Percentiles rank a stretch among this genome's conserved stretches.
phyloP scores from a whole-genome alignment of 345 rosid genomes.

The Populus deltoides region DNA sequence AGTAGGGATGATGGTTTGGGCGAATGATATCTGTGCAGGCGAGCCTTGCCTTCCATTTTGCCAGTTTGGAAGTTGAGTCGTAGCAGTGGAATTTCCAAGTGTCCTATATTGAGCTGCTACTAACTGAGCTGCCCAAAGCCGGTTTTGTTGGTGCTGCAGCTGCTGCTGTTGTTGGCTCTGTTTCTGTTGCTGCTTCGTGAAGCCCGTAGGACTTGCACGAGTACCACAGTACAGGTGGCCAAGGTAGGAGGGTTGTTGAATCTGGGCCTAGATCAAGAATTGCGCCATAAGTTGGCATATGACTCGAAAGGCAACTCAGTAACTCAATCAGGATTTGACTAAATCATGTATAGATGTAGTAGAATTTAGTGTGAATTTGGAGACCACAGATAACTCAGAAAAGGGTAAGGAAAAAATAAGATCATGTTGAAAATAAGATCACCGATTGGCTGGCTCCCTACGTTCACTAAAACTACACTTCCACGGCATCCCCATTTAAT shows the following conservation, averaged over 20 bases:
- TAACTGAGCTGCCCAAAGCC: constrained; percentile 49
- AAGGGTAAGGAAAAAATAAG: neutral
- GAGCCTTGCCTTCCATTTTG: constrained; percentile 41
- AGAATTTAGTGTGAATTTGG: neutral
- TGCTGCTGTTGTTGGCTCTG: constrained; percentile 18
- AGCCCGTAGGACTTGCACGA: constrained; percentile 18
- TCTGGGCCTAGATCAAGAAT: constrained; percentile 38
- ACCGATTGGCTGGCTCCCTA: neutral
- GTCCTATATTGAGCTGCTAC: constrained; percentile 46
- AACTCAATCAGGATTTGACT: neutral
- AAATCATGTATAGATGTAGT: neutral
- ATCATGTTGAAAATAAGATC: neutral
- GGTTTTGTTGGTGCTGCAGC: constrained; percentile 25
- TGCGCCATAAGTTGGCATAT: neutral
- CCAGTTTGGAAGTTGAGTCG: constrained; percentile 43
- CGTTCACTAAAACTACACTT: neutral
- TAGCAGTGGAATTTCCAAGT: constrained; percentile 24
- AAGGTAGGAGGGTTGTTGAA: constrained; percentile 41
- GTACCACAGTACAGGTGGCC: constrained; percentile 31
- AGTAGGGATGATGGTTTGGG: constrained; percentile 24
- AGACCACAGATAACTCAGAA: neutral
- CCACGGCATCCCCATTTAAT: neutral
- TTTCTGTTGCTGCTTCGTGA: constrained; percentile 40
- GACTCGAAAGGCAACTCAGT: neutral
- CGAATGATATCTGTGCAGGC: constrained; percentile 26